phyloP scores from a whole-genome alignment of 2,329 filamentous ascomycete genomes.

The Huntiella omanensis region DNA sequence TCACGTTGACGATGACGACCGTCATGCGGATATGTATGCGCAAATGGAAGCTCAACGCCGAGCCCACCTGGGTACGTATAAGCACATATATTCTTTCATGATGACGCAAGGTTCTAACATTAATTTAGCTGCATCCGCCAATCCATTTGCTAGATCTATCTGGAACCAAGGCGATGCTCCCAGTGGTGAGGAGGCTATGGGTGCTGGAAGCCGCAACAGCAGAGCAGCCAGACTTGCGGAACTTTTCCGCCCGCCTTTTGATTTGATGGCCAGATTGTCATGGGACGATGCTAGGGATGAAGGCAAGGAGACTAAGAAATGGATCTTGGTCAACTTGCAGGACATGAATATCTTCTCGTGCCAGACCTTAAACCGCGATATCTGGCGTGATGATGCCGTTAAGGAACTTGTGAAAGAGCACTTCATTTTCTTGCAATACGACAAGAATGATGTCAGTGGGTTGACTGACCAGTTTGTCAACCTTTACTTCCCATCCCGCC shows the following conservation, averaged over 20 bases:
- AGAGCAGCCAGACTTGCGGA: slow-evolving; percentile 71
- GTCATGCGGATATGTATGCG: slow-evolving; percentile 2
- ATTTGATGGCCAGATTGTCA: slow-evolving; percentile 61
- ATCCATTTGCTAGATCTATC: slow-evolving; percentile 23
- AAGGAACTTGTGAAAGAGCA: slow-evolving; percentile 70
- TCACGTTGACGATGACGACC: slow-evolving; percentile 1
- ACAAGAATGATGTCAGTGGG: slow-evolving; percentile 50
- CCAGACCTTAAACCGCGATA: slow-evolving; percentile 79
- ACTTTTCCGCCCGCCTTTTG: slow-evolving; percentile 80
- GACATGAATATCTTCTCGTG: slow-evolving; percentile 88
- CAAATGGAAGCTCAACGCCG: slow-evolving; percentile 8
- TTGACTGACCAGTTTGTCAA: slow-evolving; percentile 65
- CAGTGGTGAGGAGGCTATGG: background rate
- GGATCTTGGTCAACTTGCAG: slow-evolving; percentile 91
- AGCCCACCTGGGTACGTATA: slow-evolving; percentile 5
- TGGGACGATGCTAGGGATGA: slow-evolving; percentile 73
- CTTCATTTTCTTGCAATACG: slow-evolving; percentile 91
- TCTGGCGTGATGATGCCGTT: slow-evolving; percentile 79
- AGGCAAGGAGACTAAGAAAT: slow-evolving; percentile 78
- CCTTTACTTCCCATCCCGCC: slow-evolving; percentile 62
- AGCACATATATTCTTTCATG: background rate
- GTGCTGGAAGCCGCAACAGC: slow-evolving; percentile 17
- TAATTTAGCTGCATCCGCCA: slow-evolving; percentile 12
- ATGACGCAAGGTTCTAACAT: background rate
- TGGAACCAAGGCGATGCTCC: slow-evolving; percentile 17